Base-by-base conservation (phyloP, 2,329 filamentous ascomycete species). In the Mycosphaerella sp. region DNA sequence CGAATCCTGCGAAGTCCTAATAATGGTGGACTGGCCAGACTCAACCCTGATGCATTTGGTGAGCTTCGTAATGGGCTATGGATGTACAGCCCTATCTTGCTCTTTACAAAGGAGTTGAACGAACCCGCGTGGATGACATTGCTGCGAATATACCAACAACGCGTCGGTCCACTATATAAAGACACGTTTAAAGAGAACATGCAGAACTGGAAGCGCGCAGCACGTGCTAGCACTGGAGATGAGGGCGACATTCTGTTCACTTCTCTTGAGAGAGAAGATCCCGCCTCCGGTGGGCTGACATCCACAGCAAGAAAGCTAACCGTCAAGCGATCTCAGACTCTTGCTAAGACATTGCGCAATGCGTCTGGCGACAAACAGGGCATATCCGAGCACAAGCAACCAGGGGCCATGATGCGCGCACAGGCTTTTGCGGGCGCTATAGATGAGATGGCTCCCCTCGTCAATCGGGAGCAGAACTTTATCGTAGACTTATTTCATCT, bases 401-500 rank as follows among this genome's bases (percentile, higher is more conserved):
- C 63, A n/a, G 64, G 62, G 12, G 57, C 61, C 12, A 58, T 65
- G 48, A 78, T 86, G 59, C 82, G 87, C 0, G 91, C 84, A 60
- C 89, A 95, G 68, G 82, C 88, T 2, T 95, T 97, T 68, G 77
- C 81, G 0, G 84, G 83, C 34, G 82, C 88, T 10, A 72, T 96
- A 55, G 86, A 93, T 51, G 89, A 96, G 62, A 80, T 93, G 57
- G 73, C 90, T 40, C 87, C 86, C 5, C 77, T 95, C 50, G 83
- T 96, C 52, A 84, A 89, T 60, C 90, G 91, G 68, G 93, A 98
- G 70, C 91, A 98, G 68, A 97, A 96, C 66, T 98, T 97, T 66
- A 77, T 96, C 43, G 84, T 95, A n/a, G 89, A 95, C 61, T 93
- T 96, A 68, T 97, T 97, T 78, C 91, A 97, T 62, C 82, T 93